These are phyloP conservation scores for Paramyrothecium sp. DNA, from an alignment of 2,329 filamentous ascomycete genomes.

Conservation along the genomic window DNA sequence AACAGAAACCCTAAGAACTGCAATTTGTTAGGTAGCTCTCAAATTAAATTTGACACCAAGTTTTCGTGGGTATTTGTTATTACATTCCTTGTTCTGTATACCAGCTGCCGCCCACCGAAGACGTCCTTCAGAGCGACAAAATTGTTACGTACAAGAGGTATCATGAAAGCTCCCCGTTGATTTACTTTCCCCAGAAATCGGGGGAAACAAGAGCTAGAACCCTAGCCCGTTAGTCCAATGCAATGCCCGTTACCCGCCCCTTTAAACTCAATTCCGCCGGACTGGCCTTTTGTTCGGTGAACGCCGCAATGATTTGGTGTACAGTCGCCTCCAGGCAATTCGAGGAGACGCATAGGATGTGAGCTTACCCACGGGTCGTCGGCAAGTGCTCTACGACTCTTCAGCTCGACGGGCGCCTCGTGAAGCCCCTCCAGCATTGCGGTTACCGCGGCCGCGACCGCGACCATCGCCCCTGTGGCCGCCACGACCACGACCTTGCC, in stretches of 20 bases:
- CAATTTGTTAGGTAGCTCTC: too few species aligned
- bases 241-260: constrained; percentile 26
- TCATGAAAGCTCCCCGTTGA: constrained; percentile 4
- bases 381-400: constrained; percentile 31
- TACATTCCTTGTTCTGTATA: constrained; percentile 2
- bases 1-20: too few species aligned
- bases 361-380: constrained; percentile 21
- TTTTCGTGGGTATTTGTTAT: constrained; percentile 1
- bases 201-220: constrained; percentile 17
- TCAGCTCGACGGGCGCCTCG: constrained; percentile 37
- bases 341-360: constrained; percentile 24
- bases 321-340: constrained; percentile 31
- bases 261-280: constrained; percentile 20
- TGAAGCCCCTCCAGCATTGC: constrained; percentile 29
- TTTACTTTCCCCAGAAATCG: not conserved
- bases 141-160: constrained; percentile 2
- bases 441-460: constrained; percentile 38
- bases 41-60: not conserved
- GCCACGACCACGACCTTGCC: constrained; percentile 44
- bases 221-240: constrained; percentile 21
- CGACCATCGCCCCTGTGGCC: constrained; percentile 48
- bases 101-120: not conserved
- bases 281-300: constrained; percentile 24
- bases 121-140: not conserved
- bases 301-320: constrained; percentile 40